Evolutionary conservation across 345 rosid species (phyloP).

Genomic region (Sonneratia caseolaris): DNA sequence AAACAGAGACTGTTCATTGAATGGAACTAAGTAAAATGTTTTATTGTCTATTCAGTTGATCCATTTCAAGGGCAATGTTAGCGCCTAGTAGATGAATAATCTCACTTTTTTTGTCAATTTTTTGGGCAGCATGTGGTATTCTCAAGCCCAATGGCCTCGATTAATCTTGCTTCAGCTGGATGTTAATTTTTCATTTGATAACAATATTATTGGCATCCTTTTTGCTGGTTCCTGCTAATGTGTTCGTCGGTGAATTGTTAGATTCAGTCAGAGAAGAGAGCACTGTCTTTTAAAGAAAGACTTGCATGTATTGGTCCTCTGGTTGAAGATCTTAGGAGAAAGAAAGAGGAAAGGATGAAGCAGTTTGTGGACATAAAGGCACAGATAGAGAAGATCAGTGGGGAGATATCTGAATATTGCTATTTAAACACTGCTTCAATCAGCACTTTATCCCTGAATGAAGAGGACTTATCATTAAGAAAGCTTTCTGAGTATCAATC

Average conservation of each 20-base stretch:
- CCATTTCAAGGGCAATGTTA: background rate
- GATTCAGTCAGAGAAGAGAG: constrained; percentile 47
- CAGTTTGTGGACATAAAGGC: constrained; percentile 62
- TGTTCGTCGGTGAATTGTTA: constrained; percentile 15
- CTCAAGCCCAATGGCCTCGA: background rate
- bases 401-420: constrained; percentile 70
- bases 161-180: background rate
- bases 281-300: constrained; percentile 59
- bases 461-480: constrained; percentile 73
- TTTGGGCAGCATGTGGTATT: background rate
- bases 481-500: constrained; percentile 77
- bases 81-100: background rate
- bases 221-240: background rate
- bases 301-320: constrained; percentile 70
- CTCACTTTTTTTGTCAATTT: background rate
- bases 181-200: background rate
- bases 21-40: background rate
- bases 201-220: background rate
- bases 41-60: background rate
- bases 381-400: constrained; percentile 73
- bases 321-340: constrained; percentile 62
- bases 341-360: constrained; percentile 71
- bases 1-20: background rate
- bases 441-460: constrained; percentile 44
- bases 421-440: constrained; percentile 25